Evolutionary conservation across 768 basidiomycete genomes (phyloP), one percentile per base, ranked within the genome.

Genomic region (Pulveroboletus sp.): DNA sequence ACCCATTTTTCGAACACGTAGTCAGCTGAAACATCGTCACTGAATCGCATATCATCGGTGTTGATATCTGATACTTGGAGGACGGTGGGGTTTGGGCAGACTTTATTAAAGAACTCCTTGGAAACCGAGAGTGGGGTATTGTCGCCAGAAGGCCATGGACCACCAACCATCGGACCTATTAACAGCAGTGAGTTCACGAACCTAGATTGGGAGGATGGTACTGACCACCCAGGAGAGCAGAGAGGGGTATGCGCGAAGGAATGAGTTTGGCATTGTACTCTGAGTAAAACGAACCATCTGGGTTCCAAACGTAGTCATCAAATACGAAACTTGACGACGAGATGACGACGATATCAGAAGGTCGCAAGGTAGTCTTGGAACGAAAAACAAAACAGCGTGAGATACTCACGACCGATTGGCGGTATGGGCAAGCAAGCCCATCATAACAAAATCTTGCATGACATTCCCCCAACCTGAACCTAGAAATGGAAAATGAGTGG

Each of bases 141-240:
- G 16, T 69, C 67, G 5, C 61, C 70, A 0, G 57, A 17, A 2
- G 67, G 65, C 61, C 73, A 72, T 3, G 61, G 48, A 4, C 65
- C 73, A 1, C 77, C 77, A 0, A 71, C 77, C 24, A 72, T 61
- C 0, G 75, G 68, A 6, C 76, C 77, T 69, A 38, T 46, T n/a
- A 21, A 34, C 11, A 11, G n/a, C 33, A 19, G 42, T 50, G 31
- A 47, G 32, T 39, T 41, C 12, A 20, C 14, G 20, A 43, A 38
- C 19, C 8, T 9, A 11, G 6, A 20, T 9, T 9, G 35, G 10
- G n/a, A n/a, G 2, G 17, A 17, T 20, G 14, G 38, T 12, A 19
- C 63, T 45, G 54, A 72, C 74, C 76, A 34, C 65, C 53, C 10
- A 75, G 46, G 0, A 76, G 49, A 4, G 71, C 71, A 11, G 70